Base-by-base conservation (phyloP, 225 moss, liverwort and hornwort species). In the Rhytidiadelphus loreus region DNA sequence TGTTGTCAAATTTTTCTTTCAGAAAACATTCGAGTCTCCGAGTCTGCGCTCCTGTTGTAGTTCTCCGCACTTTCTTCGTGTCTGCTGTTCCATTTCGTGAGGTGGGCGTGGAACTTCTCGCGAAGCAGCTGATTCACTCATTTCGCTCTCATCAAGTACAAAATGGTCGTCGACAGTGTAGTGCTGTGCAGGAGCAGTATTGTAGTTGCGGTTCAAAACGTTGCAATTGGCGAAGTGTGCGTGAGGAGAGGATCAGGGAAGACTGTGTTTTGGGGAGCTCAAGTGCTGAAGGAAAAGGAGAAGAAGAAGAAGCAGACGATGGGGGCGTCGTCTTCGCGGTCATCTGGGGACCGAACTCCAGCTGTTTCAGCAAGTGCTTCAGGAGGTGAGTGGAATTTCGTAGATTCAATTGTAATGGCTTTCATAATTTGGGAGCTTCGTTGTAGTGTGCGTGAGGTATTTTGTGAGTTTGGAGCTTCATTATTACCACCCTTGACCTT, bases 211-310 rank as follows among this genome's bases (percentile, higher is more conserved):
- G 80, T 81, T 39, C 88, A 13, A 48, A 55, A 41, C 25, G 77
- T 65, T 25, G 85, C 19, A 28, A 26, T 73, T 25, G 80, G 78
- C 9, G 90, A 74, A 48, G 32, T 61, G 62, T 52, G 88, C n/a
- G 80, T 75, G 75, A 69, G 84, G 80, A 77, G 83, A 46, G 88
- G 16, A 28, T 14, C 63, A 52, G 71, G 59, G 30, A 84, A 87
- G 87, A 84, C 88, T 69, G 81, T n/a, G 65, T 82, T 91, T n/a
- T 64, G 79, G 71, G 88, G 88, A 81, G 81, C 86, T n/a, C 90
- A 58, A 58, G 48, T 88, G 25, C 68, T 53, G 59, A 73, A 73
- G 72, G 43, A 16, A 55, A 79, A 46, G 83, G 76, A 81, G 72
- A 86, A 35, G 20, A 48, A 48, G 17, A 48, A 48, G 76, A 26